Base-by-base conservation (phyloP, 805 yeast genomes). In the Blastobotrys parvus region DNA sequence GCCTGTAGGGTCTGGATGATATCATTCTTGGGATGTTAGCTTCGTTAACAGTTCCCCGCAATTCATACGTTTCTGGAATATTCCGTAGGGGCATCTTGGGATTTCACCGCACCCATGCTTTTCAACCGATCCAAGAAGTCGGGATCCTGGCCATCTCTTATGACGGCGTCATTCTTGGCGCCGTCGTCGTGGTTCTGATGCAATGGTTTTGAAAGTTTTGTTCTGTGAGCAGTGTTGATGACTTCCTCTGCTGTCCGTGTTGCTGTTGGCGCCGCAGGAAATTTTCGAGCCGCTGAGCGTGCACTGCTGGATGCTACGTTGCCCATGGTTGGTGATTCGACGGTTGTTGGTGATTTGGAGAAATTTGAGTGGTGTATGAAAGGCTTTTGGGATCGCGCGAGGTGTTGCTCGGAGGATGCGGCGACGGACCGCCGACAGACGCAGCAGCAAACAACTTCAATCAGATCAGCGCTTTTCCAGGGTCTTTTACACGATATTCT, bases 1-100 rank as follows among this genome's bases (percentile, higher is more conserved):
- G 52, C 47, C 31, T 51, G 42, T n/a, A 57, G 45, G 2, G 59
- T 52, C 20, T 27, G 19, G 3, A 54, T 42, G 51, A 57, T 47
- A 17, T 43, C 39, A 37, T 41, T 56, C 57, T 21, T 38, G 41
- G 2, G 49, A 21, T 11, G 49, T 45, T 5, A 56, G 55, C 36
- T 46, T 42, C 31, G 45, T 47, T 27, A 13, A 35, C 17, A 34
- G 17, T 36, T 34, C 39, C 23, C 38, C 29, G 27, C 38, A 35
- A 11, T 25, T 5, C 32, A 13, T 29, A 29, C 32, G 11, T 40
- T 10, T 31, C 7, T 30, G 13, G 16, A 3, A 31, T 39, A 35
- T 8, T 42, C n/a, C 10, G 31, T 36, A 5, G 40, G 36, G 20
- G 35, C 13, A 4, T 44, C 46, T n/a, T 27, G 42, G 32, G 33